Conservation (phyloP, 257 asterid species). For the Nicotiana tabacum region DNA sequence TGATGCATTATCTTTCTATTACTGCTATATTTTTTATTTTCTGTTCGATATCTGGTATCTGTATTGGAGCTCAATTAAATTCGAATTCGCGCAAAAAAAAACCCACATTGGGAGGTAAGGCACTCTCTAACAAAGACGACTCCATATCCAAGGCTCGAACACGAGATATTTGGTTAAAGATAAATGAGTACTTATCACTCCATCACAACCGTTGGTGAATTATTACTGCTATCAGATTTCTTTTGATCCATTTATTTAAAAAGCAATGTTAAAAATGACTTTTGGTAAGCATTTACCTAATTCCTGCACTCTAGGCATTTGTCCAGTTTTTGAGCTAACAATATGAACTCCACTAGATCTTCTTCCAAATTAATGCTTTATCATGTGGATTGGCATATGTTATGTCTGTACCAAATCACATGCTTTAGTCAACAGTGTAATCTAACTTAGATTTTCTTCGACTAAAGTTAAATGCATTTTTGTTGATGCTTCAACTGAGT, state of each 20-base stretch:
- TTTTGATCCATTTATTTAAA: not conserved
- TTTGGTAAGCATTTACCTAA: not conserved
- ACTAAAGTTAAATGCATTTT: not conserved
- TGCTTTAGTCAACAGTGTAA: not conserved
- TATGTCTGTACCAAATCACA: not conserved
- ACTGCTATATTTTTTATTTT: no score
- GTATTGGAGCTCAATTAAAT: no score
- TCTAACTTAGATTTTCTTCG: not conserved
- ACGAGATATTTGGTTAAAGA: no score
- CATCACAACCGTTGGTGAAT: not conserved
- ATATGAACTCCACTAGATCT: slow-evolving; percentile 19
- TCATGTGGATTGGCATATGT: slow-evolving; percentile 14
- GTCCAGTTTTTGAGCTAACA: not conserved
- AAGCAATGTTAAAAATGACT: not conserved
- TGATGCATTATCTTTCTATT: no score
- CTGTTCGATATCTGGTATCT: accelerated
- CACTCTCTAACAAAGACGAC: no score
- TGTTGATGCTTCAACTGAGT: not conserved
- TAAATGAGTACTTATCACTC: no score
- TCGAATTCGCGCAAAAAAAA: no score
- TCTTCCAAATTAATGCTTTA: slow-evolving; percentile 9
- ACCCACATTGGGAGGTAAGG: accelerated
- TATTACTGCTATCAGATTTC: no score
- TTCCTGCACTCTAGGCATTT: not conserved
- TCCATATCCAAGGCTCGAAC: no score